These are phyloP conservation scores for Rhizophlyctis rosea DNA, from an alignment of 192 early-diverging fungal genomes.

Conservation along the genomic window DNA sequence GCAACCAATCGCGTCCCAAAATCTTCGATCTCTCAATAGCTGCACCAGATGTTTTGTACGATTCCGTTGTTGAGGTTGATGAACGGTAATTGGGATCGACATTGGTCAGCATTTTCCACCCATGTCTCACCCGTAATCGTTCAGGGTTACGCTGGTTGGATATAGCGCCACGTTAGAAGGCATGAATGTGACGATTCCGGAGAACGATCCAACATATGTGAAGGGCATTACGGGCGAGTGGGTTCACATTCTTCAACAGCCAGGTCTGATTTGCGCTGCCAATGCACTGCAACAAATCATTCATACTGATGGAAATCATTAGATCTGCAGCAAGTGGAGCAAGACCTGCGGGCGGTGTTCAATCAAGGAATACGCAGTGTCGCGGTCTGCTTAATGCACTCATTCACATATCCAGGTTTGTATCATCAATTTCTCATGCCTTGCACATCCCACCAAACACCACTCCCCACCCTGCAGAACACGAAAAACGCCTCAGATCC, in stretches of 20 bases:
- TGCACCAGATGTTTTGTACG: conserved; percentile 85
- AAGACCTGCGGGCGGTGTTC: conserved; percentile 59
- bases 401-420: conserved; percentile 79
- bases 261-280: conserved; percentile 53
- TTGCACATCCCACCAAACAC: background rate
- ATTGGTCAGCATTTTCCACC: no score
- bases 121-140: no score
- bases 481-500: conserved; percentile 70
- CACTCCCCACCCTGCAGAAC: conserved; percentile 37
- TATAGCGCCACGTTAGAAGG: conserved; percentile 55
- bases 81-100: no score
- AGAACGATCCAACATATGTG: conserved; percentile 46
- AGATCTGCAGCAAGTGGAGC: conserved; percentile 57
- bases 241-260: conserved; percentile 65
- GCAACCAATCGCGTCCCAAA: conserved; percentile 88
- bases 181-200: conserved; percentile 25
- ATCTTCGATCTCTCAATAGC: conserved; percentile 90
- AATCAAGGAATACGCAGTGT: conserved; percentile 77
- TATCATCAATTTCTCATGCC: no score
- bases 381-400: conserved; percentile 91
- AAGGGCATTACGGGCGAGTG: conserved; percentile 86
- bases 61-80: conserved; percentile 69
- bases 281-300: no score
- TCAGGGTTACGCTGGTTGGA: conserved; percentile 75
- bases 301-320: no score